Percentiles rank a stretch among this genome's conserved stretches.
These are phyloP conservation scores for Bidens hawaiensis DNA, from an alignment of 140 eudicot species.

Conservation along the genomic window DNA sequence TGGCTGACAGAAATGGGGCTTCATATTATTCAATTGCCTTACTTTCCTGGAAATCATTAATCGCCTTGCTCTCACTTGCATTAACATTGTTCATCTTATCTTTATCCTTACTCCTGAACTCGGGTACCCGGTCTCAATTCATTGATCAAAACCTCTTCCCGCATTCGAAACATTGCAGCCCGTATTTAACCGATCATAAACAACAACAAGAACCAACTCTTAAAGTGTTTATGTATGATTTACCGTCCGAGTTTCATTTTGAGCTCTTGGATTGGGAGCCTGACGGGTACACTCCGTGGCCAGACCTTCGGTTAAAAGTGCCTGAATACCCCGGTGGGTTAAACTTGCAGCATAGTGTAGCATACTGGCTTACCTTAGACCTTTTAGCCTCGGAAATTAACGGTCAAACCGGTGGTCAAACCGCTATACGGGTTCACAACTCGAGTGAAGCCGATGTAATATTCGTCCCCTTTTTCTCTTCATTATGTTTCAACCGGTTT, in stretches of 20 bases:
- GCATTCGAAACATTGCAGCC: constrained; percentile 29
- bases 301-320: constrained; percentile 44
- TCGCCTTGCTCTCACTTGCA: constrained; percentile 45
- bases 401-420: constrained; percentile 32
- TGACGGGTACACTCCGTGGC: constrained; percentile 53
- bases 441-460: constrained; percentile 90
- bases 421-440: constrained; percentile 56
- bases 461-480: constrained; percentile 88
- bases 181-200: constrained; percentile 2
- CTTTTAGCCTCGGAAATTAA: constrained; percentile 52
- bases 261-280: constrained; percentile 62
- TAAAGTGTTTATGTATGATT: constrained; percentile 87
- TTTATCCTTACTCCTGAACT: constrained; percentile 55
- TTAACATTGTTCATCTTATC: constrained; percentile 60
- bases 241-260: constrained; percentile 86
- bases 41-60: constrained; percentile 42
- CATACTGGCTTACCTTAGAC: constrained; percentile 89
- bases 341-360: constrained; percentile 90
- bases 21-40: constrained; percentile 28
- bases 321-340: constrained; percentile 87
- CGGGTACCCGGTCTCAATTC: constrained; percentile 35
- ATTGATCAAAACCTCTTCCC: constrained; percentile 36
- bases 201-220: constrained; percentile 26
- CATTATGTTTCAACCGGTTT: constrained; percentile 65
- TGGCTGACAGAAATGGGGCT: constrained; percentile 46